phyloP scores from a whole-genome alignment of 106 monocot genomes.

The Acanthochlamys bracteata region DNA sequence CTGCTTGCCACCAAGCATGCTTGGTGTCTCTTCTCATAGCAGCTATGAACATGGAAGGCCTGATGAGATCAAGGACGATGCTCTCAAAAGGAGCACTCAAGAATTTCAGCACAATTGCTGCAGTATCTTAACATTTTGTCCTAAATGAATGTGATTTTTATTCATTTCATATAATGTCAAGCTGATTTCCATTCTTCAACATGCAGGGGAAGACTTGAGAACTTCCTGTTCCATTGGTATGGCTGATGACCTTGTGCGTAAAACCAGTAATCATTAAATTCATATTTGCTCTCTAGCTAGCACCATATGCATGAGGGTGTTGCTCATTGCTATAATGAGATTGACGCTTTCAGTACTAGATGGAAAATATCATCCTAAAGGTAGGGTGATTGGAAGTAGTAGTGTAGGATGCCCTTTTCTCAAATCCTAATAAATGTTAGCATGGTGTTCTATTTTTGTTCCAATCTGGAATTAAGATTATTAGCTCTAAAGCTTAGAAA shows the following conservation, averaged over 20 bases:
- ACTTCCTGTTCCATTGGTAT: slow-evolving; percentile 57
- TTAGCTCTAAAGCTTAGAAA: neutral
- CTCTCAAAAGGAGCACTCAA: slow-evolving; percentile 61
- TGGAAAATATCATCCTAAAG: too few relatives aligned
- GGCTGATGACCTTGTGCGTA: slow-evolving; percentile 39
- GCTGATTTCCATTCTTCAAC: neutral
- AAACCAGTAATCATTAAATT: too few relatives aligned
- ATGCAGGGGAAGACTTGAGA: slow-evolving; percentile 73
- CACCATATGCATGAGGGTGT: too few relatives aligned
- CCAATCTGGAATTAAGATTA: neutral
- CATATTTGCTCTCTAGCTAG: too few relatives aligned
- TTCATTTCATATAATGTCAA: neutral
- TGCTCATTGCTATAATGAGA: too few relatives aligned
- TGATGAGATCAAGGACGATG: slow-evolving; percentile 47
- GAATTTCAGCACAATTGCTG: slow-evolving; percentile 83
- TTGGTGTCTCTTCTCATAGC: neutral
- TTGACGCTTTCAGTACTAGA: too few relatives aligned
- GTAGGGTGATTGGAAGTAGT: too few relatives aligned
- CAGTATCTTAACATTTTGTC: slow-evolving; percentile 48
- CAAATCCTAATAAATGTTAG: too few relatives aligned
- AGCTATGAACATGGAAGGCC: slow-evolving; percentile 13
- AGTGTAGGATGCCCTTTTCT: too few relatives aligned
- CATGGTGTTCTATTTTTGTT: neutral
- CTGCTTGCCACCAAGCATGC: slow-evolving; percentile 2
- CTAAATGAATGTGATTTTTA: neutral